Percentiles rank a stretch among this genome's conserved stretches.
These are phyloP conservation scores for Metschnikowia bowlesiae DNA, from an alignment of 805 yeast species.

Conservation along the genomic window DNA sequence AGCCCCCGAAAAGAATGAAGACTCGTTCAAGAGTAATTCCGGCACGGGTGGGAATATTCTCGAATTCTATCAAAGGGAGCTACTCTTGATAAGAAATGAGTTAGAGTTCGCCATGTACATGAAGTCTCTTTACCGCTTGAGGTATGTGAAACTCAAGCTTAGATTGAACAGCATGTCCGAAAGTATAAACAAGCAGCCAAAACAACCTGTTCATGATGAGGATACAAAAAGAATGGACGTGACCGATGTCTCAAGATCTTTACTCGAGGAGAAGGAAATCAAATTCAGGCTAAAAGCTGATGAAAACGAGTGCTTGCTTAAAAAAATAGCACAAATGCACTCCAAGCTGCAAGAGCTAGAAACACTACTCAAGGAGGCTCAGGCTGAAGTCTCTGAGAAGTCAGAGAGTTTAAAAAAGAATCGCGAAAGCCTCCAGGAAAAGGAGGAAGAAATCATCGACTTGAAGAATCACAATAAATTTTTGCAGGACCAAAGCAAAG, in stretches of 20 bases:
- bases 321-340: not conserved
- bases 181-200: not conserved
- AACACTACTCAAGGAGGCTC: conserved; percentile 1
- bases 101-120: conserved; percentile 54
- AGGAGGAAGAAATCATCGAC: conserved; percentile 22
- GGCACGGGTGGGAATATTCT: conserved; percentile 19
- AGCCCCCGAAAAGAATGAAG: not conserved
- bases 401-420: conserved; percentile 21
- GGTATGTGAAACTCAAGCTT: conserved; percentile 13
- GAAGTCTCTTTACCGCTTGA: conserved; percentile 34
- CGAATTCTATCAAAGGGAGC: conserved; percentile 54
- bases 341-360: conserved; percentile 2
- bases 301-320: not conserved
- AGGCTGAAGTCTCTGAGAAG: conserved; percentile 10
- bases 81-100: conserved; percentile 54
- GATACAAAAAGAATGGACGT: conserved; percentile 9
- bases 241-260: conserved; percentile 8
- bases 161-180: conserved; percentile 8
- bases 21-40: not conserved
- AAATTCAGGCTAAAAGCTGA: conserved; percentile 2
- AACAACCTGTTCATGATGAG: conserved; percentile 7
- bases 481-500: not conserved
- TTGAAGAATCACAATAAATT: not conserved
- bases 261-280: conserved; percentile 9
- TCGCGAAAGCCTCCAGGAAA: conserved; percentile 19